These are phyloP conservation scores for Ophiostoma tasmaniense DNA, from an alignment of 2,329 filamentous ascomycete genomes.

Conservation along the genomic window DNA sequence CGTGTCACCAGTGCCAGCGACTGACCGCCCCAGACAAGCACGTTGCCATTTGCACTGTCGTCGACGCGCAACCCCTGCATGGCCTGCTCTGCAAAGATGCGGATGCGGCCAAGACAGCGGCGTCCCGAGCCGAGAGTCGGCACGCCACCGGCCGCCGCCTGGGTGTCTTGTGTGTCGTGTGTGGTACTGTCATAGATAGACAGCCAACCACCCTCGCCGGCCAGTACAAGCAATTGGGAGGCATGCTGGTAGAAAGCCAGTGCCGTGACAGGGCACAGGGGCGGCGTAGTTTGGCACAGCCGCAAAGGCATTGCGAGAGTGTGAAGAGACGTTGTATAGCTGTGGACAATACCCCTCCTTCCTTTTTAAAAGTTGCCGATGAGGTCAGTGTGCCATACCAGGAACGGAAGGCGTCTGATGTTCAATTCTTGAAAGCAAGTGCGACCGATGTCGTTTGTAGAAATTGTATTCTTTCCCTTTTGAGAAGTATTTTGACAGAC, in stretches of 20 bases:
- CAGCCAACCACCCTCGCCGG: conserved; percentile 52
- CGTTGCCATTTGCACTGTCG: conserved; percentile 20
- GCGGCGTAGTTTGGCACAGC: neutral
- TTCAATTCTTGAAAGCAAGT: neutral
- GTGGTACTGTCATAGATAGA: conserved; percentile 39
- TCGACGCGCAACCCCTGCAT: conserved; percentile 62
- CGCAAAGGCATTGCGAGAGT: neutral
- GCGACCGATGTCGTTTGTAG: too few species aligned
- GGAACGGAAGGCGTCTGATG: neutral
- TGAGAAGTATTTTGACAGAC: neutral
- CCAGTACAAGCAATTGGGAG: conserved; percentile 31
- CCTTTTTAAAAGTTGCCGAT: neutral
- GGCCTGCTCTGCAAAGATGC: conserved; percentile 57
- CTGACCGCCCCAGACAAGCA: conserved; percentile 64
- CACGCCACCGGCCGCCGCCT: too few species aligned
- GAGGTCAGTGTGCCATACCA: neutral
- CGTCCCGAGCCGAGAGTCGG: neutral
- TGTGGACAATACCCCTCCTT: conserved; percentile 2
- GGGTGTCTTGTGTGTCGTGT: conserved; percentile 15
- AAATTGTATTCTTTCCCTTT: neutral
- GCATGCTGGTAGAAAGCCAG: conserved; percentile 40
- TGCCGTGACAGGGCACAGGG: conserved; percentile 50
- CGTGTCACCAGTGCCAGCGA: conserved; percentile 40
- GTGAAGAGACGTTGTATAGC: neutral
- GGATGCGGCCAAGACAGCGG: conserved; percentile 31